phyloP scores from a whole-genome alignment of 1,284 basidiomycete species.

The Lignosus rhinocerotis region DNA sequence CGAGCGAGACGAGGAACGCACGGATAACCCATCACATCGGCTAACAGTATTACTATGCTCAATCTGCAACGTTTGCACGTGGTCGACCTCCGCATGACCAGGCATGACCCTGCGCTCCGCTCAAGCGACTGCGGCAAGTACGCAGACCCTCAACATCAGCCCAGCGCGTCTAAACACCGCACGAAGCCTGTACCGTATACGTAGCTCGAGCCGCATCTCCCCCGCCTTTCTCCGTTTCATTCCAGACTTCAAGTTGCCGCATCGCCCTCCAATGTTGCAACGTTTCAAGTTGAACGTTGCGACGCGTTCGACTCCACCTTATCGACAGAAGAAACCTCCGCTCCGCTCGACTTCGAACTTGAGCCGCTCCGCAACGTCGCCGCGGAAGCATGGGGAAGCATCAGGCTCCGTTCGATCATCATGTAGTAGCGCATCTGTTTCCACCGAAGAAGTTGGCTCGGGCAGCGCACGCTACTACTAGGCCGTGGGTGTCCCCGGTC shows the following conservation, averaged over 20 bases:
- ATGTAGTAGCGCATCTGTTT: too few species aligned
- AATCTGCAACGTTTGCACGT: not conserved
- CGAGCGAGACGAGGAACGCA: too few species aligned
- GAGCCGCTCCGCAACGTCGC: slow-evolving; percentile 19
- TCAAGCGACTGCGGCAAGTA: too few species aligned
- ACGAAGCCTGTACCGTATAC: not conserved
- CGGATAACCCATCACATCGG: too few species aligned
- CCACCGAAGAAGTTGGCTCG: too few species aligned
- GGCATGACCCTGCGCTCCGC: not conserved
- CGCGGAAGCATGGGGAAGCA: too few species aligned
- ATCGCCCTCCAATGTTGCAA: not conserved
- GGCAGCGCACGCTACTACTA: too few species aligned
- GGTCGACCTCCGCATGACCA: slow-evolving; percentile 4
- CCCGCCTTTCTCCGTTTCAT: not conserved
- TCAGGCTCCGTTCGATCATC: not conserved
- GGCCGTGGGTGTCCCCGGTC: too few species aligned
- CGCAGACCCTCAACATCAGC: not conserved
- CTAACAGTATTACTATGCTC: too few species aligned
- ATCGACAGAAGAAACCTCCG: not conserved
- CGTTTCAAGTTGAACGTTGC: not conserved
- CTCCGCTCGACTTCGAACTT: slow-evolving; percentile 27
- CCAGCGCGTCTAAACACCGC: not conserved
- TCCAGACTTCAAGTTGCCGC: not conserved
- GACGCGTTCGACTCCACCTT: not conserved
- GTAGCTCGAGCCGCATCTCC: not conserved